Base-by-base conservation (phyloP, 768 basidiomycete species). In the Vishniacozyma victoriae region DNA sequence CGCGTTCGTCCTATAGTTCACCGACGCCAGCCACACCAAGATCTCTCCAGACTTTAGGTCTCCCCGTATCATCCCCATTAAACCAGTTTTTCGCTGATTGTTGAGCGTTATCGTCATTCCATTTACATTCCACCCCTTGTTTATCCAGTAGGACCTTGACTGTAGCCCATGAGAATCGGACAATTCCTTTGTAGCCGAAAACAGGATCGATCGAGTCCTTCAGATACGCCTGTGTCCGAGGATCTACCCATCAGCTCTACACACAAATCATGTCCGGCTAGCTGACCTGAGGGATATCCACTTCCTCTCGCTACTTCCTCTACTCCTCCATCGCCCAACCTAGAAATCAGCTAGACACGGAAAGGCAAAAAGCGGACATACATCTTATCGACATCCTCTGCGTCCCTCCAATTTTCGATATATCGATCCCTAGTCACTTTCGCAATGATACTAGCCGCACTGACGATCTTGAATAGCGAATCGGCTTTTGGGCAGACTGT, bases 371-470 rank as follows among this genome's bases (percentile, higher is more conserved):
- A 35, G 16, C 18, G 13, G 19, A 5, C 12, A 25, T 49, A 48
- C 23, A 22, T 36, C 55, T 52, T 48, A 46, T 60, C 41, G 23
- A 38, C 4, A 9, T 57, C 59, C 44, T 71, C 67, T 4, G 62
- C 60, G 54, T 71, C 65, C 9, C 76, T 64, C 93, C 93, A 97
- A 3, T 78, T 78, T 52, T 92, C 84, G 16, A 96, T 76, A 71
- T 89, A 90, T 5, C 84, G 82, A 63, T 97, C 93, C 47, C 93
- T 78, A 0, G 92, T 96, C 40, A 69, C 91, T 73, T 99, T 99
- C 2, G 95, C 95, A 2, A 90, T 90, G n/a, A 97, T 88, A 68
- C 87, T 90, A 1, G 93, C 95, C 5, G 95, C 95, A 18, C 89
- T 85, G 50, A 99, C 95, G 51, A 99, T 92, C 64, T 91, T 95